Base-by-base conservation (phyloP, 164 flowering plant genomes). In the Vitis rotundifolia region DNA sequence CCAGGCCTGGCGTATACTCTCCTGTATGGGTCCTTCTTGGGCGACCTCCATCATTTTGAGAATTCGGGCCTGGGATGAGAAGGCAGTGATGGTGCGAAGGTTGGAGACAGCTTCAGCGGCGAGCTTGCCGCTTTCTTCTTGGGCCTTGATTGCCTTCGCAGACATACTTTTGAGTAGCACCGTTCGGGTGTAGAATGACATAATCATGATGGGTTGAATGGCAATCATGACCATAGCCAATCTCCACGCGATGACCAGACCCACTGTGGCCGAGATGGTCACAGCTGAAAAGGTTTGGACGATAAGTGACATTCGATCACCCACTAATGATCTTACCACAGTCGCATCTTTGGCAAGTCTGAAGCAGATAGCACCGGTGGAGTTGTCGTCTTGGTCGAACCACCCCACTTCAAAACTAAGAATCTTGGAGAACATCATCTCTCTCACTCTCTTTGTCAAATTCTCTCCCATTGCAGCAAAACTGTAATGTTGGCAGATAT, bases 51-150 rank as follows among this genome's bases (percentile, higher is more conserved):
- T 83, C 91, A 89, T 77, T 59, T 79, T 58, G 15, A 91, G 85
- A 28, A 93, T 86, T 22, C 94, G 79, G 13, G 78, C 73, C 68
- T 93, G 95, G 44, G 93, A 88, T 0, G 92, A 89, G 78, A 93
- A 93, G 64, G 98, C 88, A 0, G 92, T 85, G 64, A 91, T 76
- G 8, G 91, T 93, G 19, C 90, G 84, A 51, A 88, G 85, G 66
- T 91, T 91, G 61, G 94, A 79, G 5, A 93, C 94, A 0, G 97
- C 97, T 64, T 93, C 98, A 0, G 93, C 90, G 0, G 98, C 98
- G 0, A 93, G 78, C 68, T 90, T 91, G 81, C 93, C 83, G 75
- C 89, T 88, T 61, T 88, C 86, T 0, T 80, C 84, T 69, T 93
- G 97, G 10, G 97, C 79, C 65, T 87, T 84, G 49, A 87, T 83